A percentile compares a stretch with the other conserved stretches of the same genome.
These are phyloP conservation scores for Mycena rebaudengoi DNA, from an alignment of 768 basidiomycete species.

Conservation along the genomic window DNA sequence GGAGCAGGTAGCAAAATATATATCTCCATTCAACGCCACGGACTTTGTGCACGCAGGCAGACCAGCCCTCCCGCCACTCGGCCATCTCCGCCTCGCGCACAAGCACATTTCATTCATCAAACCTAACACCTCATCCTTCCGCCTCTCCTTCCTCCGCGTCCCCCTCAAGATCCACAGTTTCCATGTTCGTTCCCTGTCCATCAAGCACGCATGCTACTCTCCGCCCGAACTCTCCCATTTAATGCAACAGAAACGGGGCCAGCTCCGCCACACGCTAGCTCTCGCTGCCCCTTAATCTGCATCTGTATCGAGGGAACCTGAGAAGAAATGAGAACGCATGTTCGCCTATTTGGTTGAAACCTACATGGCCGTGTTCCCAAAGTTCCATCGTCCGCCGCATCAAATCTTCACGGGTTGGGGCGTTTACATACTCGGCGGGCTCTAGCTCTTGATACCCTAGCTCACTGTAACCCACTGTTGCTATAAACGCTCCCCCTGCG, in stretches of 20 bases:
- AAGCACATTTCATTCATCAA: slow-evolving; percentile 36
- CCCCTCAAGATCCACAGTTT: slow-evolving; percentile 82
- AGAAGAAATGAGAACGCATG: slow-evolving; percentile 42
- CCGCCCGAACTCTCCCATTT: slow-evolving; percentile 78
- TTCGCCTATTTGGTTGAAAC: slow-evolving; percentile 39
- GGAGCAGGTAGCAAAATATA: slow-evolving; percentile 20
- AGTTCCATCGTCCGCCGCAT: slow-evolving; percentile 62
- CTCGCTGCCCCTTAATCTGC: slow-evolving; percentile 65
- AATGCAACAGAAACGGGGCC: slow-evolving; percentile 69
- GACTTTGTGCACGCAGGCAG: slow-evolving; percentile 17
- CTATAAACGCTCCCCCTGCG: slow-evolving; percentile 67
- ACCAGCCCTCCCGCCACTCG: slow-evolving; percentile 11
- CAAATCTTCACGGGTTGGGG: slow-evolving; percentile 70
- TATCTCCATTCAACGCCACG: slow-evolving; percentile 20
- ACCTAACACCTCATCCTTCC: no score
- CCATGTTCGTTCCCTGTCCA: slow-evolving; percentile 65
- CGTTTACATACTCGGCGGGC: slow-evolving; percentile 59
- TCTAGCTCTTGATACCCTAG: slow-evolving; percentile 66
- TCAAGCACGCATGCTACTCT: slow-evolving; percentile 81
- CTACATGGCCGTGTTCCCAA: slow-evolving; percentile 73
- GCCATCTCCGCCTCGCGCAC: slow-evolving; percentile 20
- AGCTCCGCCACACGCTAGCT: slow-evolving; percentile 58
- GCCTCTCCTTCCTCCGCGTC: slow-evolving; percentile 64
- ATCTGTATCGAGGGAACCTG: slow-evolving; percentile 60
- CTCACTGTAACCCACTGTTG: slow-evolving; percentile 67